These are phyloP conservation scores for Suillus spraguei DNA, from an alignment of 768 basidiomycete species.

Conservation along the genomic window DNA sequence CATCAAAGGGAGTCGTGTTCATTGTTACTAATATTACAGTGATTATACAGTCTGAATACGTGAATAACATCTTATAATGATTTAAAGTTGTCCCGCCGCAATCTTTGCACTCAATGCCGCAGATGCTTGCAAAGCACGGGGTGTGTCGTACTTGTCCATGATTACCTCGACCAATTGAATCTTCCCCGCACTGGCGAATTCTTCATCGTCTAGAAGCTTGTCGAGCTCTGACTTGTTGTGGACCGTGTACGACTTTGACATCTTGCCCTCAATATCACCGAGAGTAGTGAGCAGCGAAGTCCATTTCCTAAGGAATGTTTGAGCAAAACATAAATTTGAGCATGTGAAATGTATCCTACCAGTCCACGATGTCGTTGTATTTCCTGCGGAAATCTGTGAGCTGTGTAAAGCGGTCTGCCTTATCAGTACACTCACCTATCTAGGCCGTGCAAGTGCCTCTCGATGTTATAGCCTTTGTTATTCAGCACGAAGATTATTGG, in stretches of 20 bases:
- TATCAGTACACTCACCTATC: constrained; percentile 39
- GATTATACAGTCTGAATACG: not conserved
- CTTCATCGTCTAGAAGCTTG: constrained; percentile 59
- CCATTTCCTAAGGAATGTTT: constrained; percentile 52
- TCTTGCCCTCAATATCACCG: constrained; percentile 49
- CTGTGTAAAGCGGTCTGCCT: not conserved
- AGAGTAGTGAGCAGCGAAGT: constrained; percentile 61
- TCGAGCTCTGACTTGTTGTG: constrained; percentile 68
- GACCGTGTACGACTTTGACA: constrained; percentile 66
- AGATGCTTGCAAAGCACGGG: constrained; percentile 58
- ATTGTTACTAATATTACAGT: not conserved
- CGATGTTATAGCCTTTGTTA: constrained; percentile 87
- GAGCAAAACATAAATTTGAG: not conserved
- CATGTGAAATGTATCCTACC: constrained; percentile 38
- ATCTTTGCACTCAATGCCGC: constrained; percentile 35
- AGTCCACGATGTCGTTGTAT: constrained; percentile 87
- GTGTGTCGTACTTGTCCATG: constrained; percentile 76
- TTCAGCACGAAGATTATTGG: constrained; percentile 88
- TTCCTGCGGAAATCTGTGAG: constrained; percentile 41
- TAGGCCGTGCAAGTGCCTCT: constrained; percentile 73
- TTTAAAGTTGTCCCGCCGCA: constrained; percentile 22
- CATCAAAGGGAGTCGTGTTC: not conserved
- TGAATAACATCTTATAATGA: too few relatives aligned
- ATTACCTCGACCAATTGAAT: constrained; percentile 82
- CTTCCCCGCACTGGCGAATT: constrained; percentile 64